Percentiles rank a stretch among this genome's conserved stretches.
These are phyloP conservation scores for Spergularia azorica DNA, from an alignment of 179 eudicot genomes.

Conservation along the genomic window DNA sequence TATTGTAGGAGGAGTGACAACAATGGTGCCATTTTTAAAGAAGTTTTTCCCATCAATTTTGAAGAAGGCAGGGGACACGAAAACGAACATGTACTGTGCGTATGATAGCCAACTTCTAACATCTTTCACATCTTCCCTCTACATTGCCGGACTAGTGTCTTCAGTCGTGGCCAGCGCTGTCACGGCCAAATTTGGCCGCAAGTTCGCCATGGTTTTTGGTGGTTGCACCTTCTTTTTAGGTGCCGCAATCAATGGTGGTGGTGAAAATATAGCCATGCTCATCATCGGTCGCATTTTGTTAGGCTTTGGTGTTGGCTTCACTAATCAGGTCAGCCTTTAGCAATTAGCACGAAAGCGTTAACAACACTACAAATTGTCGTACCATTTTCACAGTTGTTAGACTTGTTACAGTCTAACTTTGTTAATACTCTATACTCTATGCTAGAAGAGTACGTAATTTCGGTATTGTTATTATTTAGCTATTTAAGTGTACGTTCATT, in stretches of 20 bases:
- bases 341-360: background rate
- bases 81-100: constrained; percentile 40
- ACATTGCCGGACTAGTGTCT: constrained; percentile 43
- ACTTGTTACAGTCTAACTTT: no score
- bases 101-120: constrained; percentile 44
- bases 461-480: no score
- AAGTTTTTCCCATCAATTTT: constrained; percentile 42
- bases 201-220: constrained; percentile 38
- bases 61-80: constrained; percentile 19
- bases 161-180: constrained; percentile 29
- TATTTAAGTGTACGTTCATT: background rate
- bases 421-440: no score
- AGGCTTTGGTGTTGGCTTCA: constrained; percentile 48
- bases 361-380: no score
- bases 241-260: constrained; percentile 32
- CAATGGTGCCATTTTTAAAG: constrained; percentile 43
- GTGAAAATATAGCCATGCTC: constrained; percentile 39
- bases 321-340: constrained; percentile 35
- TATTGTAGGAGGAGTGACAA: constrained; percentile 44
- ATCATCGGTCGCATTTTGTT: constrained; percentile 43
- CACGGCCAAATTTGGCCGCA: constrained; percentile 36
- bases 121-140: constrained; percentile 46
- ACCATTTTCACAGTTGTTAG: no score
- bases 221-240: constrained; percentile 43
- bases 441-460: no score